Evolutionary conservation across 768 basidiomycete species (phyloP).

Genomic region (Leccinum ochraceum): DNA sequence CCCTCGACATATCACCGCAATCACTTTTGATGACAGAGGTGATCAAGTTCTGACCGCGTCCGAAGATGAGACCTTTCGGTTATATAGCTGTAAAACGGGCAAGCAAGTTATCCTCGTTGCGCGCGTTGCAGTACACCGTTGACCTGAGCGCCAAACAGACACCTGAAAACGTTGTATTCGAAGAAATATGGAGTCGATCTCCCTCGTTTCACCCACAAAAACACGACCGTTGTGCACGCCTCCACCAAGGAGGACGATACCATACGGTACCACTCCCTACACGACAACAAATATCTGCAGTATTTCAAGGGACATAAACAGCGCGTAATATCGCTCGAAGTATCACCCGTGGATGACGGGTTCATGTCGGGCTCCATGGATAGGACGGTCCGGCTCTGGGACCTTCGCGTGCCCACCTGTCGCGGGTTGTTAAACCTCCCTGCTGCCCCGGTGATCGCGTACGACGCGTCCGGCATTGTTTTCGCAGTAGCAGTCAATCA

Average conservation of each 20-base stretch:
- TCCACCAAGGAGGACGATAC: slow-evolving; percentile 96
- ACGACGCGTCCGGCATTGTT: slow-evolving; percentile 79
- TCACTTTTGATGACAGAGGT: slow-evolving; percentile 90
- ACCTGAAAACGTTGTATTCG: slow-evolving; percentile 76
- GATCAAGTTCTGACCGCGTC: slow-evolving; percentile 83
- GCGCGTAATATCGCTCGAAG: slow-evolving; percentile 85
- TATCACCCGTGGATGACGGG: slow-evolving; percentile 90
- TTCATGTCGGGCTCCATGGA: slow-evolving; percentile 89
- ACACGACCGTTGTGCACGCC: slow-evolving; percentile 80
- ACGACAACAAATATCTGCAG: slow-evolving; percentile 94
- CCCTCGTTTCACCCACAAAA: slow-evolving; percentile 93
- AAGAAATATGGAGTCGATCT: slow-evolving; percentile 98
- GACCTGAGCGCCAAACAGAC: slow-evolving; percentile 47
- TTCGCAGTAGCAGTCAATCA: slow-evolving; percentile 87
- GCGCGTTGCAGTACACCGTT: slow-evolving; percentile 23
- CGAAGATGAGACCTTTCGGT: slow-evolving; percentile 89
- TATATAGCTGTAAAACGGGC: slow-evolving; percentile 89
- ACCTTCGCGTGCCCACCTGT: too few species aligned
- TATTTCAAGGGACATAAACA: slow-evolving; percentile 96
- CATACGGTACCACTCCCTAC: slow-evolving; percentile 90
- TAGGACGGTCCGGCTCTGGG: too few species aligned
- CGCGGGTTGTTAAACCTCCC: slow-evolving; percentile 67
- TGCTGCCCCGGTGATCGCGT: slow-evolving; percentile 75
- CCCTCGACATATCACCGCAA: slow-evolving; percentile 79
- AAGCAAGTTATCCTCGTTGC: slow-evolving; percentile 67